phyloP scores from a whole-genome alignment of 352 stramenopile genomes.

The Globisporangium cystogenes region DNA sequence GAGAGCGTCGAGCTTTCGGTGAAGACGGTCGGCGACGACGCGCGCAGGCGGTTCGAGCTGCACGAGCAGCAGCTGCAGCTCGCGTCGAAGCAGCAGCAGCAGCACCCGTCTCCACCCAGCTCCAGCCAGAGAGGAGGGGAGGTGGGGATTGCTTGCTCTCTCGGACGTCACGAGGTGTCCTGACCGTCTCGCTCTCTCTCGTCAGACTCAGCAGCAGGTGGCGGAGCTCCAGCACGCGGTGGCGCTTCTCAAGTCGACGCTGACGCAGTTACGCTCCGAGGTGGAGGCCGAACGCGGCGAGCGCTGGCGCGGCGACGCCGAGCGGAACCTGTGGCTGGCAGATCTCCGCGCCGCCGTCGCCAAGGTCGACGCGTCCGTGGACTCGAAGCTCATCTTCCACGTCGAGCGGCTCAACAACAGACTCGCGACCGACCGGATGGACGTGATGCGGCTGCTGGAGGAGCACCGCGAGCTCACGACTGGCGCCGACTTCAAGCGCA shows the following conservation, averaged over 20 bases:
- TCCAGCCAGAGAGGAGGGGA: conserved; percentile 9
- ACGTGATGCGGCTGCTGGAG: conserved; percentile 42
- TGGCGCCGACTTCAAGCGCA: conserved; percentile 40
- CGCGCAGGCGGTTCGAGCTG: conserved; percentile 27
- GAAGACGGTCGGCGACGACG: conserved; percentile 26
- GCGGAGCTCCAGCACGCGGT: conserved; percentile 29
- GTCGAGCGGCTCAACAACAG: conserved; percentile 39
- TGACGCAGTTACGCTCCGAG: conserved; percentile 43
- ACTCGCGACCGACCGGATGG: conserved; percentile 42
- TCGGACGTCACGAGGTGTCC: no score
- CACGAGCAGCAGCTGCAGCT: conserved; percentile 37
- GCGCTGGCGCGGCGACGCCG: conserved; percentile 32
- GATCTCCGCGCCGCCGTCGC: conserved; percentile 20
- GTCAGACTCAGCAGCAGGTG: conserved; percentile 25
- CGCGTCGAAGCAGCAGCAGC: conserved; percentile 18
- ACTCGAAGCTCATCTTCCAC: conserved; percentile 32
- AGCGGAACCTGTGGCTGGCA: conserved; percentile 22
- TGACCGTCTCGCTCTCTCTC: not conserved
- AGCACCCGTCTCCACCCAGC: conserved; percentile 1
- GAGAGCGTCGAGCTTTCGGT: conserved; percentile 31
- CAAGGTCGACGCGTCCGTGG: conserved; percentile 37
- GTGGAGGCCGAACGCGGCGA: conserved; percentile 53
- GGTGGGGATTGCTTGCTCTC: not conserved
- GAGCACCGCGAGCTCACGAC: conserved; percentile 41
- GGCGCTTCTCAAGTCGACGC: conserved; percentile 29